Percentiles rank a stretch among this genome's conserved stretches.
Evolutionary conservation across 805 yeast genomes (phyloP).

Genomic region (Danielozyma ontarioensis): DNA sequence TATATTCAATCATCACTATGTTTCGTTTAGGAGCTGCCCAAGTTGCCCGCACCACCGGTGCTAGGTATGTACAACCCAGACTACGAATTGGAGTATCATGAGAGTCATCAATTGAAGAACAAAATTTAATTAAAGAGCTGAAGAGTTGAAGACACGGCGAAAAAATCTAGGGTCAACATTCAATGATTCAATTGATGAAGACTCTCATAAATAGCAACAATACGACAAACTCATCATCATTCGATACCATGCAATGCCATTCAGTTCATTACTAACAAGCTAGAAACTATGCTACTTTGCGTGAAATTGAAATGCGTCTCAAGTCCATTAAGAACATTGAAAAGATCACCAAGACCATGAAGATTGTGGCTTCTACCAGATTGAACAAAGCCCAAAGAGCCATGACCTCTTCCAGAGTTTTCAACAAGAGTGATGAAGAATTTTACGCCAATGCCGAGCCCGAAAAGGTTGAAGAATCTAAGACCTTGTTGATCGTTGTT

Average conservation of each 20-base stretch:
- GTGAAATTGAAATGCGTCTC: conserved; percentile 97
- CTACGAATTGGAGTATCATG: background rate
- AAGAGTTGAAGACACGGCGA: background rate
- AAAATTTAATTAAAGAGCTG: too few relatives aligned
- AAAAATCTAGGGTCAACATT: background rate
- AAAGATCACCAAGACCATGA: conserved; percentile 99
- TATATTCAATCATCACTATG: conserved; percentile 24
- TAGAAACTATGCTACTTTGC: conserved; percentile 95
- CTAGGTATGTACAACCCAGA: conserved; percentile 40
- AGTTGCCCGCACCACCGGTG: conserved; percentile 45
- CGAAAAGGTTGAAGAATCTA: conserved; percentile 48
- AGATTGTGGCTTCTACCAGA: conserved; percentile 97
- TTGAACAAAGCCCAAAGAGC: conserved; percentile 94
- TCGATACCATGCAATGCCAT: background rate
- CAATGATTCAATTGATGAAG: conserved; percentile 1
- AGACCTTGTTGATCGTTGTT: conserved; percentile 77
- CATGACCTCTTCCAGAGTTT: conserved; percentile 80
- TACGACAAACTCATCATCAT: background rate
- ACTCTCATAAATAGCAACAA: background rate
- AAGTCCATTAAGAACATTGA: conserved; percentile 98
- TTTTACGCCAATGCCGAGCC: conserved; percentile 83
- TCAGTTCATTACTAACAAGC: conserved; percentile 15
- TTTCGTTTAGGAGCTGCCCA: conserved; percentile 52
- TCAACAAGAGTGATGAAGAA: conserved; percentile 73
- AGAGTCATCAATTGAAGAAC: too few relatives aligned